phyloP scores from a whole-genome alignment of 768 basidiomycete genomes.

The Leccinum obscurum region DNA sequence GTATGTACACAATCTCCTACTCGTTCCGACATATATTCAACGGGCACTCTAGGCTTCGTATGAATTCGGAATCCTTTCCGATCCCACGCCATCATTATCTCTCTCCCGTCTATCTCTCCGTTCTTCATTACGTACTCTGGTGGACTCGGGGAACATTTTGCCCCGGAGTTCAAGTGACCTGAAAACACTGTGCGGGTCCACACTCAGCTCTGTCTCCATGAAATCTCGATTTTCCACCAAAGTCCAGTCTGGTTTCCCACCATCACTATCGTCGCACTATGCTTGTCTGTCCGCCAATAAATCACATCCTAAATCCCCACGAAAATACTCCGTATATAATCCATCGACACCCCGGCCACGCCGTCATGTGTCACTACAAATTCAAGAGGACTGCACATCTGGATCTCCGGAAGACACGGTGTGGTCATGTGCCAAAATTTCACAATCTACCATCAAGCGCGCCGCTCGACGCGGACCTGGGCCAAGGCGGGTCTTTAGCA shows the following conservation, averaged over 20 bases:
- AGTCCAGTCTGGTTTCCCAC: slow-evolving; percentile 7
- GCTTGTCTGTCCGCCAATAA: slow-evolving; percentile 4
- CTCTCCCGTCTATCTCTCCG: slow-evolving; percentile 15
- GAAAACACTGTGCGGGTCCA: slow-evolving; percentile 23
- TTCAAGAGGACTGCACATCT: slow-evolving; percentile 5
- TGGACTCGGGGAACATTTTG: slow-evolving; percentile 12
- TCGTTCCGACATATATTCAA: slow-evolving; percentile 4
- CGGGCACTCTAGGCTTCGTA: slow-evolving; percentile 16
- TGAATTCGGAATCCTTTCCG: slow-evolving; percentile 22
- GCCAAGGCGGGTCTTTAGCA: slow-evolving; percentile 25
- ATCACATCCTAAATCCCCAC: slow-evolving; percentile 7
- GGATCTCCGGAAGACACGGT: slow-evolving; percentile 12
- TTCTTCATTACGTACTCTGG: slow-evolving; percentile 28
- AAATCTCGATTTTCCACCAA: slow-evolving; percentile 19
- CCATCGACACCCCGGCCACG: slow-evolving; percentile 10
- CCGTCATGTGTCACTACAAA: slow-evolving; percentile 13
- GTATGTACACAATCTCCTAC: slow-evolving; percentile 6
- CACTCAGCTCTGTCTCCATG: slow-evolving; percentile 22
- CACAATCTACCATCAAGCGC: slow-evolving; percentile 27
- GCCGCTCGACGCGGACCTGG: slow-evolving; percentile 25
- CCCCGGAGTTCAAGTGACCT: slow-evolving; percentile 10
- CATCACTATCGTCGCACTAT: slow-evolving; percentile 5
- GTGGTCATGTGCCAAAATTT: slow-evolving; percentile 36
- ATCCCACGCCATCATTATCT: slow-evolving; percentile 6
- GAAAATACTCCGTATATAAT: slow-evolving; percentile 9